Percentiles rank a stretch among this genome's conserved stretches.
Conservation (phyloP, 139 green algal species). For the Nannochloris sp. region DNA sequence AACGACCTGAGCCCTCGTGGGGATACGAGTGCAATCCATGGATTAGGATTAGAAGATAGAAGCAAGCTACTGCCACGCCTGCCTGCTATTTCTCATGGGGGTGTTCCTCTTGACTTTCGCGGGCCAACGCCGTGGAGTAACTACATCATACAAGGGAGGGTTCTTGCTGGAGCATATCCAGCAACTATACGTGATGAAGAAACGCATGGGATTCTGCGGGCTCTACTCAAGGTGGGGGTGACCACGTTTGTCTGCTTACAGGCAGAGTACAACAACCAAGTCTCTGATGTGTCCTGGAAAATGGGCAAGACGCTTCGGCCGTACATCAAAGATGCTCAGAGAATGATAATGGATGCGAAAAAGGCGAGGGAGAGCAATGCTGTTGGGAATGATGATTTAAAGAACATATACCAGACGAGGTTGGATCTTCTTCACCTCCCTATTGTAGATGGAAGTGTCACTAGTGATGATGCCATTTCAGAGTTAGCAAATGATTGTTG, state of each 20-base stretch:
- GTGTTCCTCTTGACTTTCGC: slow-evolving; percentile 8
- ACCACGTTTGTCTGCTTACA: slow-evolving; percentile 79
- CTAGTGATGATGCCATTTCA: slow-evolving; percentile 41
- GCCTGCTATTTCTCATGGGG: slow-evolving; percentile 8
- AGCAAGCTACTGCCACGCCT: background rate
- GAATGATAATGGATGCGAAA: slow-evolving; percentile 50
- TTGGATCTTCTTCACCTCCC: slow-evolving; percentile 77
- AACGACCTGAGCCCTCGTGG: background rate
- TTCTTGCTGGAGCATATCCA: slow-evolving; percentile 38
- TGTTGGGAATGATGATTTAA: background rate
- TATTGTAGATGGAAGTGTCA: slow-evolving; percentile 68
- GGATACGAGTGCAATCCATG: background rate
- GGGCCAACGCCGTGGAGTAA: slow-evolving; percentile 33
- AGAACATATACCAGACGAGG: slow-evolving; percentile 39
- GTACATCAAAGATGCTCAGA: slow-evolving; percentile 75
- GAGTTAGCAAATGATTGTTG: slow-evolving; percentile 70
- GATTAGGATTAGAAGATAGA: background rate
- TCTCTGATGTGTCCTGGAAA: slow-evolving; percentile 54
- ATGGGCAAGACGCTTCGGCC: slow-evolving; percentile 53
- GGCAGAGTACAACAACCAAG: slow-evolving; percentile 67
- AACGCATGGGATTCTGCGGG: slow-evolving; percentile 57
- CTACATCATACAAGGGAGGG: slow-evolving; percentile 21
- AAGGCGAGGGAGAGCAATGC: slow-evolving; percentile 16
- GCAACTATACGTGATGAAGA: slow-evolving; percentile 55
- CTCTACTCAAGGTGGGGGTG: slow-evolving; percentile 64